Evolutionary conservation across 441 rosid genomes (phyloP), one percentile per base, ranked within the genome.

Genomic region (Gossypium schwendimanii): DNA sequence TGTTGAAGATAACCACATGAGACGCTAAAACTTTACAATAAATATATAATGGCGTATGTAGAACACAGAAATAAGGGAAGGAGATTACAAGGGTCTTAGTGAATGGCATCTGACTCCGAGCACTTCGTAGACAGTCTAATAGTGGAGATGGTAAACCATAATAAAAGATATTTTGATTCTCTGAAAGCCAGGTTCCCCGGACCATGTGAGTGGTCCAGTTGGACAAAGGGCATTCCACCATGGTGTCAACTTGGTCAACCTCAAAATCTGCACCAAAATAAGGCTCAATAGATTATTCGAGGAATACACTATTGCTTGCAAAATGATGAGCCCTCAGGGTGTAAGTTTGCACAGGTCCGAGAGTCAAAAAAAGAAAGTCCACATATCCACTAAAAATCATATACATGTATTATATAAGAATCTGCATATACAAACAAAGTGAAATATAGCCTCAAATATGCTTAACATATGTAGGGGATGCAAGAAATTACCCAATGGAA

Each of bases 121-220:
- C 92, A 73, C 75, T 82, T 26, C 97, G 82, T 24, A 94, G 81
- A 75, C 76, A 83, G 79, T 91, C 87, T 66, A 92, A 81, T 71
- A 92, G 80, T 17, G 96, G 96, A 78, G 87, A 69, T 71, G 97
- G 99, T 79, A 94, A 82, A 60, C 96, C 97, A 55, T 92, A 94
- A 76, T 85, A 75, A 85, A 94, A 94, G 69, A 88, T 80, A 67
- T 36, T 12, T 52, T 88, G 93, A 74, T 87, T 87, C 23, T 78
- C 84, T 20, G 97, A 92, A 60, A 91, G 81, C 98, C 97, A 94
- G 62, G 98, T 94, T 59, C 96, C 98, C 23, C 98, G 86, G 64
- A 94, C 85, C 99, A 92, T 92, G 84, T 94, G 96, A 79, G 84
- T 67, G 71, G 83, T 83, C 91, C 89, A 81, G 45, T 74, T 77